A percentile compares a stretch with the other conserved stretches of the same genome.
These are phyloP conservation scores for Rubus idaeus DNA, from an alignment of 306 rosid genomes.

Conservation along the genomic window DNA sequence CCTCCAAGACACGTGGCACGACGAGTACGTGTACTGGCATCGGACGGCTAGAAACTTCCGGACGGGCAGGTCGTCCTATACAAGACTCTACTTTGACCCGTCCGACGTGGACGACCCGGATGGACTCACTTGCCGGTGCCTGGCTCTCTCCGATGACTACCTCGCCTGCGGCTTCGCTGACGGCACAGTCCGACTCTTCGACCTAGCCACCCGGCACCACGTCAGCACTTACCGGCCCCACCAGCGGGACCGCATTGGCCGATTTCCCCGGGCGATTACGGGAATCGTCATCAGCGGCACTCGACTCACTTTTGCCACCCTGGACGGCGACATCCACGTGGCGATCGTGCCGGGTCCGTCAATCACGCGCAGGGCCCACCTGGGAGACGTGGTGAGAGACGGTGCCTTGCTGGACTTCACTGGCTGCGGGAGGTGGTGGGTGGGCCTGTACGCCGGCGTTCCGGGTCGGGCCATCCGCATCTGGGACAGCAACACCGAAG, in stretches of 20 bases:
- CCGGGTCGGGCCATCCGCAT: conserved; percentile 70
- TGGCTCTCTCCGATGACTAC: conserved; percentile 62
- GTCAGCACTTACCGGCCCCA: conserved; percentile 49
- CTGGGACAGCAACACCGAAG: conserved; percentile 50
- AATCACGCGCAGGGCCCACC: conserved; percentile 18
- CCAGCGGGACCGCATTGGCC: conserved; percentile 45
- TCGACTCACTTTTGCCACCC: conserved; percentile 43
- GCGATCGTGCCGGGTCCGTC: conserved; percentile 15
- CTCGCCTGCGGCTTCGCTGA: conserved; percentile 82
- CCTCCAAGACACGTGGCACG: conserved; percentile 53
- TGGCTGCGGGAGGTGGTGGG: conserved; percentile 62
- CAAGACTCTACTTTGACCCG: conserved; percentile 40
- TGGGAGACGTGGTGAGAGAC: conserved; percentile 49
- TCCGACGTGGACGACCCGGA: conserved; percentile 37
- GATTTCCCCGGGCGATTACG: conserved; percentile 55
- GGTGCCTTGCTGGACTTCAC: conserved; percentile 74
- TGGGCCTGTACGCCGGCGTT: conserved; percentile 72
- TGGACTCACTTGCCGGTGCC: conserved; percentile 58
- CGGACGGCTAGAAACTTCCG: conserved; percentile 60
- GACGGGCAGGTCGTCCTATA: not conserved
- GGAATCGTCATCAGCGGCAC: conserved; percentile 47
- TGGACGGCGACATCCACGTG: conserved; percentile 67
- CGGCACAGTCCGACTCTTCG: conserved; percentile 75
- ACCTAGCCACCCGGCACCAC: conserved; percentile 41
- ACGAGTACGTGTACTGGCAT: conserved; percentile 71